phyloP scores from a whole-genome alignment of 148 eudicot species.

The Persicaria maculosa region DNA sequence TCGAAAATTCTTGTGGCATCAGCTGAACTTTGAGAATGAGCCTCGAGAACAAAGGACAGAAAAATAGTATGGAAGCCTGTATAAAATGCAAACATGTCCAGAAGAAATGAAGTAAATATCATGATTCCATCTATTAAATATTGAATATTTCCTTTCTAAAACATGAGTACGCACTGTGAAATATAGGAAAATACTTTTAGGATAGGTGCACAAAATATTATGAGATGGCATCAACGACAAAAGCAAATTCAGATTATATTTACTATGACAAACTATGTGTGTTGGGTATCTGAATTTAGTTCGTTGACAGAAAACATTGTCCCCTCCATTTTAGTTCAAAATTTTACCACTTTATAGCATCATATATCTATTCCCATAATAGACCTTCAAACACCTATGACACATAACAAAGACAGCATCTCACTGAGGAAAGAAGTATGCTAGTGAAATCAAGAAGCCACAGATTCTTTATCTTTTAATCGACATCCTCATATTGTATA shows the following conservation, averaged over 20 bases:
- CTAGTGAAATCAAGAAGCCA: neutral
- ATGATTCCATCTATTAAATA: neutral
- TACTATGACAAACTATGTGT: neutral
- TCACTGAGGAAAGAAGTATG: neutral
- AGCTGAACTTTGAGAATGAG: slow-evolving; percentile 32
- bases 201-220: neutral
- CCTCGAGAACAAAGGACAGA: slow-evolving; percentile 32
- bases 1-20: slow-evolving; percentile 39
- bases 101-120: neutral
- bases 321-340: neutral
- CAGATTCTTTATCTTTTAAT: neutral
- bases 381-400: neutral
- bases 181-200: neutral
- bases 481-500: neutral
- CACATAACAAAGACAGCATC: neutral
- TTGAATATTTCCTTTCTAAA: neutral
- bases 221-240: neutral
- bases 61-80: slow-evolving; percentile 29
- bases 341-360: neutral
- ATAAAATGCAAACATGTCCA: slow-evolving; percentile 7
- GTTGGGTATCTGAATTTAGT: neutral
- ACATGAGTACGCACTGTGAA: slow-evolving; percentile 8
- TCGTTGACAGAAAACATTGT: neutral
- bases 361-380: neutral
- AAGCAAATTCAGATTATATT: neutral